Evolutionary conservation across 768 basidiomycete genomes (phyloP), one percentile per base, ranked within the genome.

Genomic region (Dictyophora rubrovolvata): DNA sequence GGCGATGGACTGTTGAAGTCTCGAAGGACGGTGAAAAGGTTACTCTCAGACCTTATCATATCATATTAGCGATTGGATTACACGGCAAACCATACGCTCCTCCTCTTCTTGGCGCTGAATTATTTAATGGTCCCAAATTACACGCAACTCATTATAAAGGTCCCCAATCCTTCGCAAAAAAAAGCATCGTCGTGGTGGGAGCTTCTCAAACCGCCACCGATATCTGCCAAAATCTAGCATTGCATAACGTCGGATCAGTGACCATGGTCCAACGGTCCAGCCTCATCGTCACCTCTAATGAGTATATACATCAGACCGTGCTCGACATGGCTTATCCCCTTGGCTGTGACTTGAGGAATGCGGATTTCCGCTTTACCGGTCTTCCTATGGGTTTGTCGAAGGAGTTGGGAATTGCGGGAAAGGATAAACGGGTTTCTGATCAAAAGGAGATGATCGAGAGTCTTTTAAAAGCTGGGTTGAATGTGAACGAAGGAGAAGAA

Each of bases 21-120:
- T 58, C 67, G 20, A 67, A 65, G 49, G 62, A 66, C 34, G 76
- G 74, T 1, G 60, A 37, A 16, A 36, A 53, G 6, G 60, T 73
- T 12, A 67, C 63, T 21, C 64, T 77, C 10, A 63, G 71, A 51
- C 76, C 76, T 0, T 63, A 65, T 0, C 75, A 78, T 63, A 70
- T 77, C 56, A 66, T 78, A 16, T 35, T 75, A 33, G 75, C 76
- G 6, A 71, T 72, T 0, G 74, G 76, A 1, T 64, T 64, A 6
- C 64, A 72, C 7, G 77, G 75, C 8, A 62, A 62, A 14, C 72
- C 76, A 22, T 59, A 59, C 22, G 65, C 72, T 5, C 76, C 75
- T 11, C 33, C 61, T 17, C 50, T 73, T 33, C 61, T 59, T 2
- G 64, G 64, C 7, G 60, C 46, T 34, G 68, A 67, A 11, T 12